Percentiles rank a stretch among this genome's conserved stretches.
Conservation (phyloP, 257 asterid genomes). For the Henckelia pumila region DNA sequence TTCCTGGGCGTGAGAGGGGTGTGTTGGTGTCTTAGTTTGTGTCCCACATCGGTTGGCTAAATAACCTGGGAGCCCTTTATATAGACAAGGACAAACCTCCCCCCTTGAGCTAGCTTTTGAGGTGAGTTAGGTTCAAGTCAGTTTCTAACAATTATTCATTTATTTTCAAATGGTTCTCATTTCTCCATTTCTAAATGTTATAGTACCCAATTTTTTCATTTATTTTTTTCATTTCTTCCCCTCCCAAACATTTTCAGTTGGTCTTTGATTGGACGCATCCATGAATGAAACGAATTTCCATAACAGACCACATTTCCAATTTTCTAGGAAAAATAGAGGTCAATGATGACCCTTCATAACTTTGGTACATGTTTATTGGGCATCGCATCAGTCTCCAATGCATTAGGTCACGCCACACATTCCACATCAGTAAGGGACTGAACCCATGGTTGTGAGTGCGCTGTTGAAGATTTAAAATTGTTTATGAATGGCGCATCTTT, state of each 20-base stretch:
- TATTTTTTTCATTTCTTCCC: slow-evolving; percentile 7
- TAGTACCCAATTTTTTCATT: neutral
- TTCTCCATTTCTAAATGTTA: neutral
- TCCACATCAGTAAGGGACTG: neutral
- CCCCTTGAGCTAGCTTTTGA: too few relatives aligned
- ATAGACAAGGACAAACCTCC: too few relatives aligned
- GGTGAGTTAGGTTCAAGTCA: too few relatives aligned
- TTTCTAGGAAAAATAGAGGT: too few relatives aligned
- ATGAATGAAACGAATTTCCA: neutral
- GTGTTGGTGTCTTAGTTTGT: too few relatives aligned
- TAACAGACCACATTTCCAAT: neutral
- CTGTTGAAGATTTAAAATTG: too few relatives aligned
- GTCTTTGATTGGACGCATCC: neutral
- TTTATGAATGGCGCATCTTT: neutral
- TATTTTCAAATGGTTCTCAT: neutral
- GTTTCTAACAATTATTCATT: too few relatives aligned
- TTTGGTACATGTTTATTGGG: neutral
- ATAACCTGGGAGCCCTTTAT: too few relatives aligned
- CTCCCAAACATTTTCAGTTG: neutral
- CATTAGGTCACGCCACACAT: neutral
- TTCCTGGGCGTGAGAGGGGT: too few relatives aligned
- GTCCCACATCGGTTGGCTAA: too few relatives aligned
- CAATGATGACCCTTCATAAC: too few relatives aligned
- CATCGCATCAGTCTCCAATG: neutral
- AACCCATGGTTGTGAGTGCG: neutral